Conservation (phyloP, 495 filamentous ascomycete genomes). For the Penicillium manginii region DNA sequence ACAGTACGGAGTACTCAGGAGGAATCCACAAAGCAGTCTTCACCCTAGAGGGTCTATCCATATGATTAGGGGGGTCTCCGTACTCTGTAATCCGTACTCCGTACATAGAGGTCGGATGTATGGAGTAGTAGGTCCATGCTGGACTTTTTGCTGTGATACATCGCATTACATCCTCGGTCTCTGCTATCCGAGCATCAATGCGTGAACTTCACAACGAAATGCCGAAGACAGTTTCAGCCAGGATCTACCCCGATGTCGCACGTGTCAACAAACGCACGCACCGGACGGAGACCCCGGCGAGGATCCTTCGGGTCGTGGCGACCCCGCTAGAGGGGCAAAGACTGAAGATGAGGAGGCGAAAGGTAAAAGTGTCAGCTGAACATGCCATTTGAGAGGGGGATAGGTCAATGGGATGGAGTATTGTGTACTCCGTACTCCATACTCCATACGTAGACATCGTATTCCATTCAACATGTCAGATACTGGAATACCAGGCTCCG, state of each 20-base stretch:
- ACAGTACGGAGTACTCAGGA: neutral
- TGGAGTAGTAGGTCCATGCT: constrained; percentile 1
- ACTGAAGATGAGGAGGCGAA: neutral
- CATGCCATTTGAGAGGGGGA: neutral
- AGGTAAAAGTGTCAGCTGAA: neutral
- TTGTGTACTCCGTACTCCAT: too few relatives aligned
- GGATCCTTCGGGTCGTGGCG: neutral
- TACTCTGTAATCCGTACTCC: too few relatives aligned
- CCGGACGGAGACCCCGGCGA: constrained; percentile 18
- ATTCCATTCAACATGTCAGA: too few relatives aligned
- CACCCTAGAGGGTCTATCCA: neutral
- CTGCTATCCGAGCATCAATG: too few relatives aligned
- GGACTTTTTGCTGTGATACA: constrained; percentile 7
- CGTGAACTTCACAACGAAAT: too few relatives aligned
- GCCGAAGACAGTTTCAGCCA: neutral
- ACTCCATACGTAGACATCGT: too few relatives aligned
- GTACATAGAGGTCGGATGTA: too few relatives aligned
- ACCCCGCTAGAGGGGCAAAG: constrained; percentile 17
- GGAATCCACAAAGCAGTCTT: neutral
- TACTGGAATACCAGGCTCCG: too few relatives aligned
- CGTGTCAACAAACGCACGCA: constrained; percentile 23
- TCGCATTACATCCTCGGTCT: neutral
- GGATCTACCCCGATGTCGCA: constrained; percentile 11
- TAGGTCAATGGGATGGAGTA: too few relatives aligned
- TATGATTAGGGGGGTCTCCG: neutral